A percentile compares a stretch with the other conserved stretches of the same genome.
These are phyloP conservation scores for Anthostomella pinea DNA, from an alignment of 2,329 filamentous ascomycete genomes.

Conservation along the genomic window DNA sequence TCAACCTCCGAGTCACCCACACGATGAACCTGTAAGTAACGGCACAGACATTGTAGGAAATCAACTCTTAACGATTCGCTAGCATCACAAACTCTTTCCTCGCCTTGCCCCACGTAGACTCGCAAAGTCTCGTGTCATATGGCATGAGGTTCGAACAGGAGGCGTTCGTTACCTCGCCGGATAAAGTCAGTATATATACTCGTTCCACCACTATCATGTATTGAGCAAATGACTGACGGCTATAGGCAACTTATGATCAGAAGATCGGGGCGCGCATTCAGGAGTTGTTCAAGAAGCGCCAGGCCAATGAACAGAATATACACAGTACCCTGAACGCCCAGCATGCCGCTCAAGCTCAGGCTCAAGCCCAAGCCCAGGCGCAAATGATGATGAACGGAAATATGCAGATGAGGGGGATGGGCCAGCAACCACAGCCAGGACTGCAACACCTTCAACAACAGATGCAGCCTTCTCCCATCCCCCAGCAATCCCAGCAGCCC, in stretches of 20 bases:
- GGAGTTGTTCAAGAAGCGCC: slow-evolving; percentile 50
- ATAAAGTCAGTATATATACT: slow-evolving; percentile 41
- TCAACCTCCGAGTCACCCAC: slow-evolving; percentile 32
- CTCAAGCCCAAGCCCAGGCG: slow-evolving; percentile 37
- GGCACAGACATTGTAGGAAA: not conserved
- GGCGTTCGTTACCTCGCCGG: slow-evolving; percentile 42
- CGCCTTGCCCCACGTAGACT: slow-evolving; percentile 41
- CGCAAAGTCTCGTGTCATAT: slow-evolving; percentile 39
- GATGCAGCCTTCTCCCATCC: slow-evolving; percentile 54
- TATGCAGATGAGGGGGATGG: slow-evolving; percentile 52
- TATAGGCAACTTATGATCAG: slow-evolving; percentile 49
- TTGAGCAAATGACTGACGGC: slow-evolving; percentile 22
- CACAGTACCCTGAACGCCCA: slow-evolving; percentile 48
- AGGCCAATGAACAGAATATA: slow-evolving; percentile 47
- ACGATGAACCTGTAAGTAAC: slow-evolving; percentile 38
- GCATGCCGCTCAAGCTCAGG: slow-evolving; percentile 39
- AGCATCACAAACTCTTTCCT: slow-evolving; percentile 53
- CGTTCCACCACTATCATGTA: too few species aligned
- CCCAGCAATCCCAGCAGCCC: slow-evolving; percentile 43
- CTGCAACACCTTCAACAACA: slow-evolving; percentile 59
- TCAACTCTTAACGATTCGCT: slow-evolving; percentile 7
- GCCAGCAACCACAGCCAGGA: slow-evolving; percentile 48
- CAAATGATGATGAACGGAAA: slow-evolving; percentile 53
- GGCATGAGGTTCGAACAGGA: slow-evolving; percentile 49
- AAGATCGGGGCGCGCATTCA: slow-evolving; percentile 43